Base-by-base conservation (phyloP, 257 asterid species). In the Orobanche coerulescens region DNA sequence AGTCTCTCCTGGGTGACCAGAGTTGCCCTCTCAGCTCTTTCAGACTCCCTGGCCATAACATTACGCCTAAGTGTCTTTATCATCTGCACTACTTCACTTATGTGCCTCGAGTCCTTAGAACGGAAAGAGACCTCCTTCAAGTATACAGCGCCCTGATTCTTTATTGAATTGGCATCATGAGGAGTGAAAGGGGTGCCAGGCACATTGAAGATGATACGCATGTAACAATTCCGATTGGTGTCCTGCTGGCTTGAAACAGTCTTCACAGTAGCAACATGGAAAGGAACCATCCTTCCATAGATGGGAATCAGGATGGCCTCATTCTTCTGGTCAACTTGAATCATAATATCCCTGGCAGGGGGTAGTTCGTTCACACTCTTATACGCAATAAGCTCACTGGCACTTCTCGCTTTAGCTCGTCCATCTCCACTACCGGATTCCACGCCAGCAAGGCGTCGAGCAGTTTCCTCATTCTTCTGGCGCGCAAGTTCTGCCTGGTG, bases 401-500 rank as follows among this genome's bases (percentile, higher is more conserved):
- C 64, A 9, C 76, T 23, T 66, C 56, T 82, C 7, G 61, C 64
- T 23, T 82, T 22, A 31, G 72, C 1, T 13, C 79, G 72, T 30
- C 76, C 79, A 53, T 76, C 67, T 56, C 75, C 80, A 65, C 30
- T 37, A 25, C 46, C 82, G n/a, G 79, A 51, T 6, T 70, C 94
- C 0, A 25, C 83, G 8, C 87, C 88, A 23, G 86, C 86, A 71
- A 87, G 88, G 10, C 95, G 82, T 3, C 86, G 70, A 39, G 83
- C 82, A 70, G 83, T 87, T 74, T 87, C 94, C 64, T 80, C 94
- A 57, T 76, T 87, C 75, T 82, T 87, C 77, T 73, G 90, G 40
- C 81, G 86, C 2, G 94, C 95, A 56, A 87, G 94, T 64, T 75
- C 85, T 4, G 94, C 91, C 72, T 87, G 95, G 68, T 87, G 94